phyloP scores from a whole-genome alignment of 106 monocot species.

The Platanthera zijinensis region DNA sequence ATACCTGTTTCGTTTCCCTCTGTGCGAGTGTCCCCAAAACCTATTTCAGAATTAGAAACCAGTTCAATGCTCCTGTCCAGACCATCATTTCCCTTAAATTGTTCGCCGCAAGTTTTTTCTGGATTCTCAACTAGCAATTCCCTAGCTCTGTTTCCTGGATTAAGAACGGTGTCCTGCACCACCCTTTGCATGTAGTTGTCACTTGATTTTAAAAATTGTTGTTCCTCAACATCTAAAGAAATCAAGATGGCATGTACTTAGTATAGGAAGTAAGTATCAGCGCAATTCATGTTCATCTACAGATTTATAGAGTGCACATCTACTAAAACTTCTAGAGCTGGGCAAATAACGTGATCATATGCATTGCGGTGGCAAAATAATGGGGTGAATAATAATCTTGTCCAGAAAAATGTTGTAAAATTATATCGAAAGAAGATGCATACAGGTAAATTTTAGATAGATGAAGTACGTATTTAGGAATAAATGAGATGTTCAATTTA shows the following conservation, averaged over 20 bases:
- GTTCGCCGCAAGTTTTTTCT: neutral
- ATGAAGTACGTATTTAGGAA: neutral
- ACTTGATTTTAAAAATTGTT: neutral
- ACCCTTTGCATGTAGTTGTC: neutral
- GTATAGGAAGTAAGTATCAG: neutral
- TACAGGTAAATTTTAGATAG: neutral
- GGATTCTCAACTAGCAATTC: neutral
- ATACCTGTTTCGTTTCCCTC: neutral
- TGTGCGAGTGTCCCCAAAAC: neutral
- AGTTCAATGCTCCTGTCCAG: neutral
- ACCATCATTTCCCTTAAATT: neutral
- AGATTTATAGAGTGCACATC: neutral
- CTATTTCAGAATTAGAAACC: neutral
- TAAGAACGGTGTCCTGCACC: neutral
- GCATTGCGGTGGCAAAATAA: neutral
- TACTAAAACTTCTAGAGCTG: neutral
- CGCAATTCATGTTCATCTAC: neutral
- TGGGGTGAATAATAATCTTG: neutral
- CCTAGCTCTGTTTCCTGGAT: neutral
- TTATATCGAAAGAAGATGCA: neutral
- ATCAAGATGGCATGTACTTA: neutral
- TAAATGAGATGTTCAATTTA: neutral
- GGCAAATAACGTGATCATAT: neutral
- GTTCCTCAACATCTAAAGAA: neutral
- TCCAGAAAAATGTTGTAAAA: neutral